Evolutionary conservation across 768 basidiomycete species (phyloP).

Genomic region (Mycena metata): DNA sequence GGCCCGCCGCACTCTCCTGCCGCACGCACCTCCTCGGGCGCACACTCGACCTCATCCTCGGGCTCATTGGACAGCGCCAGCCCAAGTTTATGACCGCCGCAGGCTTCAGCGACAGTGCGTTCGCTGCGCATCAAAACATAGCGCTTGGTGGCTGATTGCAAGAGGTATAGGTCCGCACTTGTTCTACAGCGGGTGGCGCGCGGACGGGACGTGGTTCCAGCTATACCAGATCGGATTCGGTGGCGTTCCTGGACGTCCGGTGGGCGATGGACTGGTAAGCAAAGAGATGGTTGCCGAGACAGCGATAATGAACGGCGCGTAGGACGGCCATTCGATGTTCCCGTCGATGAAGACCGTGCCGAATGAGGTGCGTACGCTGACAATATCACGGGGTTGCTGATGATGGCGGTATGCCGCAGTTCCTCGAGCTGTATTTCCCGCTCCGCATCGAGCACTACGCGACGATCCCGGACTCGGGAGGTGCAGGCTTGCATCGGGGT

Average conservation of each 20-base stretch:
- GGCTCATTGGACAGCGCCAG: conserved; percentile 45
- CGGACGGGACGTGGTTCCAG: conserved; percentile 47
- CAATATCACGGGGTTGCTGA: neutral
- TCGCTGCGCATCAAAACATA: neutral
- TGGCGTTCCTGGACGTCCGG: conserved; percentile 33
- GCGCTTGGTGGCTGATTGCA: neutral
- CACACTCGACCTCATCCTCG: conserved; percentile 45
- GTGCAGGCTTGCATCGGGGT: conserved; percentile 47
- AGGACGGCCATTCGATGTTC: conserved; percentile 49
- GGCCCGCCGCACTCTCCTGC: conserved; percentile 48
- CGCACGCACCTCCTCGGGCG: conserved; percentile 48
- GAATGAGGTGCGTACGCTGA: conserved; percentile 38
- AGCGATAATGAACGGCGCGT: neutral
- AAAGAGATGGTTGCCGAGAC: neutral
- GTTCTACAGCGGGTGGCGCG: conserved; percentile 47
- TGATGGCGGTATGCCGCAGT: conserved; percentile 24
- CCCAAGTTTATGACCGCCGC: conserved; percentile 47
- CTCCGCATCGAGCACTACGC: conserved; percentile 46
- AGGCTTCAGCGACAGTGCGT: conserved; percentile 44
- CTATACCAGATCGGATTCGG: conserved; percentile 49
- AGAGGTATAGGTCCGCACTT: conserved; percentile 41
- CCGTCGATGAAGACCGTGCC: conserved; percentile 50
- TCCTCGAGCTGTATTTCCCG: conserved; percentile 47
- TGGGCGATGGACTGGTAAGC: conserved; percentile 32
- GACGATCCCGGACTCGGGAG: conserved; percentile 48